Base-by-base conservation (phyloP, 108 stramenopile species). In the Fragilaria crotonensis region DNA sequence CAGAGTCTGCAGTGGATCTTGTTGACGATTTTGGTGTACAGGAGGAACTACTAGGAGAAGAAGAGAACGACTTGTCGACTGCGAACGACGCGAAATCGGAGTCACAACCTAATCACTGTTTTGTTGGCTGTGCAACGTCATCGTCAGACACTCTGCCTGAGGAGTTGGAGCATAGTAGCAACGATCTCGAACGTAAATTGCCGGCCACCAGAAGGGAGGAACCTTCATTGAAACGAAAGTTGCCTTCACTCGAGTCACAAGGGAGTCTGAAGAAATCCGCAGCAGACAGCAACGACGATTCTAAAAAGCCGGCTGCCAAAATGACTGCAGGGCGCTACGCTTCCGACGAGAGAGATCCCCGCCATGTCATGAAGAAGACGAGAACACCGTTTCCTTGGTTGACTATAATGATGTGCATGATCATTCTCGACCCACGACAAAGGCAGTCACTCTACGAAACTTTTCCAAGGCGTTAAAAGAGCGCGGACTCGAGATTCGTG, bases 401-500 rank as follows among this genome's bases (percentile, higher is more conserved):
- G 11, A 41, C 36, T 41, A 41, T 41, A 7, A 41, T 11, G 14
- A 11, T 7, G 36, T 11, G 14, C 36, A 14, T 41, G 36, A 41
- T 11, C 36, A 41, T 7, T 41, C 36, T 11, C 11, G n/a, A n/a
- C n/a, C n/a, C n/a, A n/a, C n/a, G n/a, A 18, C n/a, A 45, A 26
- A 25, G 9, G 25, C 31, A 49, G 19, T n/a, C 50, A 51, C 5
- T 28, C 5, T 26, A 46, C 11, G 56, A 47, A 22, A 30, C 25
- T 77, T 77, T 48, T 52, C 25, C 2, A 32, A 45, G 25, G 66
- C 59, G 14, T 50, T 74, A 18, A 71, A 77, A 46, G 49, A 55
- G 18, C 66, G 62, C 5, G 76, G 76, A 31, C 72, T 92, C 22
- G 87, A 88, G 59, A 76, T 88, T 28, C 41, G 45, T 5, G 68